Evolutionary conservation across 78 protist genomes (phyloP), one percentile per base, ranked within the genome.

Genomic region (Mastigamoeba balamuthi): DNA sequence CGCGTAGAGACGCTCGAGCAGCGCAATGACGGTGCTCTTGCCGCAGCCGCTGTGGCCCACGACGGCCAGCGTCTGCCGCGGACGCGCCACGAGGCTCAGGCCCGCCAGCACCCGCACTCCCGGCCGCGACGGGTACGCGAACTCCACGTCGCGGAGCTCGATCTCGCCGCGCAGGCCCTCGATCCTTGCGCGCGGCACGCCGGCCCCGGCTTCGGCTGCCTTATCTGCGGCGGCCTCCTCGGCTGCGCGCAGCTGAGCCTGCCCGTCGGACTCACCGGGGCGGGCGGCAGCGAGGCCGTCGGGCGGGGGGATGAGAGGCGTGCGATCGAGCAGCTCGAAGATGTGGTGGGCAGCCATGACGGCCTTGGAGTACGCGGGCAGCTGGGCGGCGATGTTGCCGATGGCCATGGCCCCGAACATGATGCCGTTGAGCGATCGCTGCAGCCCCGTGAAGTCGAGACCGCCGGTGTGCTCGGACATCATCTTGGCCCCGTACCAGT

Each of bases 321-420:
- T 58, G 5, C 80, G 64, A 41, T 84, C 88, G 0, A 84, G 17
- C 1, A 76, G 71, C n/a, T 48, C 68, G 43, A 84, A 84, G 42
- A 77, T 79, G 35, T 66, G 7, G 3, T 63, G 52, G 39, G 88
- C 73, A 29, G 83, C 80, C 0, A 63, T 74, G 37, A 75, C 64
- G 0, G 90, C 88, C 64, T 89, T 75, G 72, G 63, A 64, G 29
- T 76, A 23, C 58, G 81, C 77, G 33, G 89, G 84, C 58, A 48
- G 17, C 58, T 25, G 17, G 58, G 58, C 58, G 17, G 58, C 58
- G 17, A 48, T 17, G 17, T 48, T 17, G 17, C 33, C 17, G 58
- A 17, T 25, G 33, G 17, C 17, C 17, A 48, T 17, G 58, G 58
- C 58, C 17, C 58, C 58, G 17, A 48, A 48, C 17, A 17, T 48